A percentile compares a stretch with the other conserved stretches of the same genome.
phyloP scores from a whole-genome alignment of 257 asterid species.

The Solanum pimpinellifolium region DNA sequence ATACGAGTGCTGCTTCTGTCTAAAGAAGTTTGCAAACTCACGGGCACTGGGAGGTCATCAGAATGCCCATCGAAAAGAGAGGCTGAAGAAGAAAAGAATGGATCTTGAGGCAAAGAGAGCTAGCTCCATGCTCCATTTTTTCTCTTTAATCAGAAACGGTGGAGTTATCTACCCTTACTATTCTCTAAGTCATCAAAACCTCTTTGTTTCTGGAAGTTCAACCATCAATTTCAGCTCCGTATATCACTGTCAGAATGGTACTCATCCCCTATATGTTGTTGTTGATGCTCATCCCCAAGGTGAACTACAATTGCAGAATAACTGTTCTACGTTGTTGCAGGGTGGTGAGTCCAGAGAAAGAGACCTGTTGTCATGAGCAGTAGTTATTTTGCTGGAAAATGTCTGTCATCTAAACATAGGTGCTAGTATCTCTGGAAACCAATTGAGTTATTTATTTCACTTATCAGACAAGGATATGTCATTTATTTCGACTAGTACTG shows the following conservation, averaged over 20 bases:
- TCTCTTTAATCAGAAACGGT: neutral
- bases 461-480: neutral
- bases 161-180: neutral
- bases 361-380: neutral
- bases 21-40: neutral
- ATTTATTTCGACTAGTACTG: neutral
- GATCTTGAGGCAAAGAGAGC: conserved; percentile 1
- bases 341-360: neutral
- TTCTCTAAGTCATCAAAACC: neutral
- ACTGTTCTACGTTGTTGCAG: neutral
- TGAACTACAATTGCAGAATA: neutral
- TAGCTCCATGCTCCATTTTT: neutral
- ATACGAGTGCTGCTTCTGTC: conserved; percentile 1
- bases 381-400: neutral
- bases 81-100: conserved; percentile 1
- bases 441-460: neutral
- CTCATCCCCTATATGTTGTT: neutral
- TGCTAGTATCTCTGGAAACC: neutral
- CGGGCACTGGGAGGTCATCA: conserved; percentile 2
- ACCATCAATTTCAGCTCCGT: neutral
- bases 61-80: conserved; percentile 4
- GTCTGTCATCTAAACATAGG: neutral
- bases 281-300: neutral
- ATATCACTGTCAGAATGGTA: neutral
- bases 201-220: neutral